Conservation (phyloP, 2,329 filamentous ascomycete genomes). For the Fusarium bulbicola region DNA sequence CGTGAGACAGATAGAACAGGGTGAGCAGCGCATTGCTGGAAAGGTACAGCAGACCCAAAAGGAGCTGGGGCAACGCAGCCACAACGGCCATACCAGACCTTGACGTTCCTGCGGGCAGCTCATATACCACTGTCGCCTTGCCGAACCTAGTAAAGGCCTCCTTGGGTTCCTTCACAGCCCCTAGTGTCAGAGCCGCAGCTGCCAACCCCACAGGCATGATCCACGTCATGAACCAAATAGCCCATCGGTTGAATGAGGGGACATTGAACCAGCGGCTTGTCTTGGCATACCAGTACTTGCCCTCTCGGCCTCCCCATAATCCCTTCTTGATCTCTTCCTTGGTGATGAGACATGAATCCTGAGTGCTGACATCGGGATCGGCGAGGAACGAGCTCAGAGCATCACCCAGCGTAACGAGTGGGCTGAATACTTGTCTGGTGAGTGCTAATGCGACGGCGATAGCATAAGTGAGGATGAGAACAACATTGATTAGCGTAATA, state of each 20-base stretch:
- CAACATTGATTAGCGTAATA: slow-evolving; percentile 53
- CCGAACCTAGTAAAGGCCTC: slow-evolving; percentile 52
- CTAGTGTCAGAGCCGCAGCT: slow-evolving; percentile 51
- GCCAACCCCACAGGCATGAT: slow-evolving; percentile 48
- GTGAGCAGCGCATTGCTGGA: slow-evolving; percentile 58
- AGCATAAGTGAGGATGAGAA: slow-evolving; percentile 54
- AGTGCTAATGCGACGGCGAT: slow-evolving; percentile 52
- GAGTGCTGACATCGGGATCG: slow-evolving; percentile 55
- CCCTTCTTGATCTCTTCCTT: slow-evolving; percentile 56
- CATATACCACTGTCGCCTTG: slow-evolving; percentile 49
- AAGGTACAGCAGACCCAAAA: slow-evolving; percentile 59
- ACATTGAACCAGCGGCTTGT: slow-evolving; percentile 57
- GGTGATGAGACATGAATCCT: slow-evolving; percentile 56
- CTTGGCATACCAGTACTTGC: slow-evolving; percentile 54
- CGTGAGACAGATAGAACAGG: slow-evolving; percentile 60
- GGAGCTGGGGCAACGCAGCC: slow-evolving; percentile 58
- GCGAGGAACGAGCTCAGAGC: slow-evolving; percentile 60
- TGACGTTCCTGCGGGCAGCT: slow-evolving; percentile 38
- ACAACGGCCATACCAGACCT: slow-evolving; percentile 49
- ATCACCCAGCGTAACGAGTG: slow-evolving; percentile 61
- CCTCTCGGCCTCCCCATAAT: slow-evolving; percentile 54
- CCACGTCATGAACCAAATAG: slow-evolving; percentile 52
- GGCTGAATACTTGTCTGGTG: slow-evolving; percentile 48
- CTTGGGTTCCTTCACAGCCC: slow-evolving; percentile 44
- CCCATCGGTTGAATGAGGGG: slow-evolving; percentile 55